These are phyloP conservation scores for Fusarium chaquense DNA, from an alignment of 2,329 filamentous ascomycete genomes.

Conservation along the genomic window DNA sequence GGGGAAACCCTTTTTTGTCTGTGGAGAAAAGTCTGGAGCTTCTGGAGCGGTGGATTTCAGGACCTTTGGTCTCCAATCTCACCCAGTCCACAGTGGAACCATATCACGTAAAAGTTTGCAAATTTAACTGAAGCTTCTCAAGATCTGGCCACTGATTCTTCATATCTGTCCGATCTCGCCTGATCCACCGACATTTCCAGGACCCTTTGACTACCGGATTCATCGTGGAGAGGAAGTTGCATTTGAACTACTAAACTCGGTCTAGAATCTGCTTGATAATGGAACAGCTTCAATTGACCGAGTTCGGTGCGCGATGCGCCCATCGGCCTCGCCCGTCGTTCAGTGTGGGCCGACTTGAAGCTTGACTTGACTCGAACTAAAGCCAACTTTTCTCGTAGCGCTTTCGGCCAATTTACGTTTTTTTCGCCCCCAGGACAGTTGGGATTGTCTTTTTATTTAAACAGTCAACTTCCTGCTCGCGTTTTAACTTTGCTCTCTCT, in stretches of 20 bases:
- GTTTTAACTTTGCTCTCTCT: not conserved
- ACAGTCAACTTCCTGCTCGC: not conserved
- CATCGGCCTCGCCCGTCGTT: slow-evolving; percentile 21
- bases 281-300: not conserved
- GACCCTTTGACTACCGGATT: not conserved
- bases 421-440: slow-evolving; percentile 8
- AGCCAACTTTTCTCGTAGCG: slow-evolving; percentile 10
- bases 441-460: slow-evolving; percentile 10
- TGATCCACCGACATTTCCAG: not conserved
- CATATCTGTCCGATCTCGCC: slow-evolving; percentile 4
- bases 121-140: slow-evolving; percentile 22
- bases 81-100: slow-evolving; percentile 20
- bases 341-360: slow-evolving; percentile 20
- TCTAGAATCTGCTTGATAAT: slow-evolving; percentile 2
- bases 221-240: not conserved
- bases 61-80: not conserved
- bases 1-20: slow-evolving; percentile 13
- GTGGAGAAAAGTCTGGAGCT: slow-evolving; percentile 28
- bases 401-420: slow-evolving; percentile 19
- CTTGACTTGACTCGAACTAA: slow-evolving; percentile 18
- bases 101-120: slow-evolving; percentile 43
- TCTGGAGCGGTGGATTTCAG: not conserved
- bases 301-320: slow-evolving; percentile 29
- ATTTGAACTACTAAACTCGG: not conserved
- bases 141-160: slow-evolving; percentile 19